These are phyloP conservation scores for Teunomyces lycoperdinae DNA, from an alignment of 805 yeast species.

Conservation along the genomic window DNA sequence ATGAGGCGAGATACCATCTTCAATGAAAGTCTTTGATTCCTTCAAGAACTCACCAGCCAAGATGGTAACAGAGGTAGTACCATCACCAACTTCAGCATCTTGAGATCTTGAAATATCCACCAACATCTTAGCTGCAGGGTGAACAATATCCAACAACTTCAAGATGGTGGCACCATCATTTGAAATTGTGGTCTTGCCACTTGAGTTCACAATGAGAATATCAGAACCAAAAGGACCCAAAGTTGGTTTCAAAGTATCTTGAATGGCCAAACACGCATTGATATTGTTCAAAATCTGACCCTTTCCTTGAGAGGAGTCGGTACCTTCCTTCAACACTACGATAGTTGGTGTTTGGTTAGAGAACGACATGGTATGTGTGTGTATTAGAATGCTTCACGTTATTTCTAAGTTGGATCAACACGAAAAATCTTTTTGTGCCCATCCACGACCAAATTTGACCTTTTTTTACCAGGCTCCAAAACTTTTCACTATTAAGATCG, in stretches of 20 bases:
- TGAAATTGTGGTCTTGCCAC: constrained; percentile 89
- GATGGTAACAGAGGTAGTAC: constrained; percentile 93
- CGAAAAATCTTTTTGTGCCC: constrained; percentile 4
- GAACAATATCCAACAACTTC: constrained; percentile 89
- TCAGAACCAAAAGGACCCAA: constrained; percentile 98
- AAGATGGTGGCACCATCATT: constrained; percentile 98
- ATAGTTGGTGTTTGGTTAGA: constrained; percentile 96
- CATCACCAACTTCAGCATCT: constrained; percentile 98
- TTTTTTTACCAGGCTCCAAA: constrained; percentile 2
- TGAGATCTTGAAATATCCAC: constrained; percentile 95
- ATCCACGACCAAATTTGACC: constrained; percentile 8
- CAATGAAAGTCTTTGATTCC: constrained; percentile 86
- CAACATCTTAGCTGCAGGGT: constrained; percentile 95
- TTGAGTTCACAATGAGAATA: constrained; percentile 78
- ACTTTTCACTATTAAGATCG: background rate
- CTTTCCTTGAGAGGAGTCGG: constrained; percentile 93
- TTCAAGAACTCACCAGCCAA: constrained; percentile 92
- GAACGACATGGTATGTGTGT: constrained; percentile 59
- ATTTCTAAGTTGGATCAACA: constrained; percentile 4
- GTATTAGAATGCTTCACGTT: background rate
- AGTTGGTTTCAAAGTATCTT: constrained; percentile 91
- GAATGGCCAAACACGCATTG: constrained; percentile 95
- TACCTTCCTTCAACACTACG: constrained; percentile 96
- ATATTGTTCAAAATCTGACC: constrained; percentile 95
- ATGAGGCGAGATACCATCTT: constrained; percentile 94